These are phyloP conservation scores for Xylariales sp. DNA, from an alignment of 2,329 filamentous ascomycete species.

Conservation along the genomic window DNA sequence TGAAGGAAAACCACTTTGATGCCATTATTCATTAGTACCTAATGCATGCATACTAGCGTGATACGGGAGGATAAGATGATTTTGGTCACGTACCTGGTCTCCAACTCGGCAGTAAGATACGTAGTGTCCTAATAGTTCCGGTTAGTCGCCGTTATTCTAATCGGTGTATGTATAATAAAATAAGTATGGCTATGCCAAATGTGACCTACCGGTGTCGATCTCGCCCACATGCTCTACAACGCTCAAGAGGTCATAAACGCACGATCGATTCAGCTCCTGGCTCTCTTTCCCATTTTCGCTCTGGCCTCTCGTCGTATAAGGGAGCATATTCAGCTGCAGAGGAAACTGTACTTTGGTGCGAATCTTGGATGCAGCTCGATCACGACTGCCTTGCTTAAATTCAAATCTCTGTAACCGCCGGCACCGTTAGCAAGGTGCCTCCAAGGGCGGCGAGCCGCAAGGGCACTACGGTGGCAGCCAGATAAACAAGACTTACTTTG, in stretches of 20 bases:
- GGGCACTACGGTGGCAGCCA: neutral
- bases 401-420: slow-evolving; percentile 70
- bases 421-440: neutral
- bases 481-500: slow-evolving; percentile 69
- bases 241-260: slow-evolving; percentile 86
- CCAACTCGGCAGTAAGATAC: slow-evolving; percentile 88
- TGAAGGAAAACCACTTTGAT: slow-evolving; percentile 89
- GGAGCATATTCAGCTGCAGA: slow-evolving; percentile 86
- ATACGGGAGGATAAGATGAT: neutral
- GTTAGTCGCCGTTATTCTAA: neutral
- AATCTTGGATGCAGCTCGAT: slow-evolving; percentile 84
- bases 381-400: slow-evolving; percentile 72
- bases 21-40: slow-evolving; percentile 3
- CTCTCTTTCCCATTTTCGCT: slow-evolving; percentile 61
- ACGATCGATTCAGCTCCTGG: slow-evolving; percentile 70
- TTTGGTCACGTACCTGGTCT: slow-evolving; percentile 66
- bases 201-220: slow-evolving; percentile 76
- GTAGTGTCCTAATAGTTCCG: slow-evolving; percentile 72
- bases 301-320: slow-evolving; percentile 80
- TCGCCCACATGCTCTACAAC: slow-evolving; percentile 95
- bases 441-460: no score
- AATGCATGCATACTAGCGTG: neutral
- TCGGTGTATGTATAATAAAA: neutral
- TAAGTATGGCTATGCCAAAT: neutral
- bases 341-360: slow-evolving; percentile 89